Evolutionary conservation across 2,329 filamentous ascomycete species (phyloP).

Genomic region (Calonectria honghensis): DNA sequence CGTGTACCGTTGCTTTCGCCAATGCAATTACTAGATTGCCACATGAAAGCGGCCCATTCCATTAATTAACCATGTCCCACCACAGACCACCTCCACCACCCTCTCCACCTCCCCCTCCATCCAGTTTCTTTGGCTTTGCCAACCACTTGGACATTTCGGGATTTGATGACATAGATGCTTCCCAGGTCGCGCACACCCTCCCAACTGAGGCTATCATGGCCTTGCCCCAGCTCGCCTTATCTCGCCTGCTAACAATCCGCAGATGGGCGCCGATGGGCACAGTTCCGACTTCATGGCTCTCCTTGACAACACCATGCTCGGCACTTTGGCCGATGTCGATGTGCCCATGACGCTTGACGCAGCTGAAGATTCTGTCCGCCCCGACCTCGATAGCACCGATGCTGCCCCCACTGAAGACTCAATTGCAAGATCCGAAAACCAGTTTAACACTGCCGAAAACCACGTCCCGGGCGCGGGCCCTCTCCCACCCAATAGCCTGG

Average conservation of each 20-base stretch:
- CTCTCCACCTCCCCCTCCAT: conserved; percentile 55
- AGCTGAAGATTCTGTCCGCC: conserved; percentile 54
- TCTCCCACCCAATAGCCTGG: conserved; percentile 63
- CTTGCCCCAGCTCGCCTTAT: conserved; percentile 30
- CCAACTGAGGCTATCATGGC: conserved; percentile 42
- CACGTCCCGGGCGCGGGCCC: conserved; percentile 65
- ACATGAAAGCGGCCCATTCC: conserved; percentile 51
- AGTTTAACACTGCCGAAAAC: conserved; percentile 59
- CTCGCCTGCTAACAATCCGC: conserved; percentile 47
- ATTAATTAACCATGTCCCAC: conserved; percentile 59
- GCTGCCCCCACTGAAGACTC: conserved; percentile 54
- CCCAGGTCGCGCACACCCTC: conserved; percentile 50
- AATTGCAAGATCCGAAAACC: conserved; percentile 58
- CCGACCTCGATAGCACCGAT: conserved; percentile 49
- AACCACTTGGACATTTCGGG: conserved; percentile 56
- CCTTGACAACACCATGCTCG: conserved; percentile 65
- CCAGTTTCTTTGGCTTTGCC: conserved; percentile 62
- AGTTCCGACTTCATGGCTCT: conserved; percentile 65
- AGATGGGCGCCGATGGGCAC: conserved; percentile 56
- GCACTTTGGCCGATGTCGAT: conserved; percentile 62
- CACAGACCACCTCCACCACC: conserved; percentile 59
- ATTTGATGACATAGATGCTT: conserved; percentile 54
- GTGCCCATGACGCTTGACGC: conserved; percentile 67
- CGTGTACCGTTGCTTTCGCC: conserved; percentile 42
- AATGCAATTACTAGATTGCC: conserved; percentile 56